These are phyloP conservation scores for Colletotrichum nymphaeae DNA, from an alignment of 2,329 filamentous ascomycete genomes.

Conservation along the genomic window DNA sequence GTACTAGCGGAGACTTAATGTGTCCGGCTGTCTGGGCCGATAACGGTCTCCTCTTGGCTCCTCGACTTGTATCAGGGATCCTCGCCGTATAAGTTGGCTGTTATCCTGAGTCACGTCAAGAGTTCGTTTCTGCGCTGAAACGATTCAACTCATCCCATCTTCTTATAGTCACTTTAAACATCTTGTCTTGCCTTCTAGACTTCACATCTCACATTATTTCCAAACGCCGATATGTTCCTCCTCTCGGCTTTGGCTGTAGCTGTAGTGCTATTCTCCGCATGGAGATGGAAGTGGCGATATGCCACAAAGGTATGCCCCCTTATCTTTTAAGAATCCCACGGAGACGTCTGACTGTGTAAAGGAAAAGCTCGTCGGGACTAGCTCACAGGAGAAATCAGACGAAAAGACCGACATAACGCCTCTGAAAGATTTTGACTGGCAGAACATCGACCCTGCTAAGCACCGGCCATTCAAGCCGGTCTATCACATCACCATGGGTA, in stretches of 20 bases:
- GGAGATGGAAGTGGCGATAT: constrained; percentile 13
- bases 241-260: constrained; percentile 9
- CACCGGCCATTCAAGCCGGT: constrained; percentile 62
- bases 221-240: constrained; percentile 10
- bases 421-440: constrained; percentile 52
- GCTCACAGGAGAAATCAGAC: background rate
- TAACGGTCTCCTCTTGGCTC: constrained; percentile 19
- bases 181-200: background rate
- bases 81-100: background rate
- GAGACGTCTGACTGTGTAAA: background rate
- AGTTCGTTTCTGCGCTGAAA: background rate
- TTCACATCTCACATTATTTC: background rate
- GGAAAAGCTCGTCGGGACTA: background rate
- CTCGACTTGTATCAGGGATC: constrained; percentile 3
- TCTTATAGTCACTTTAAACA: background rate
- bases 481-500: constrained; percentile 68
- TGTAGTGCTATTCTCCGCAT: background rate
- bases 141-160: background rate
- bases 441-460: constrained; percentile 48
- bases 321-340: background rate
- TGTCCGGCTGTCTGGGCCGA: constrained; percentile 1
- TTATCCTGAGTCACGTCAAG: background rate
- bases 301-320: background rate
- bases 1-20: background rate
- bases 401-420: constrained; percentile 39